Evolutionary conservation across 2,329 filamentous ascomycete species (phyloP), one percentile per base, ranked within the genome.

Genomic region (Ceratocystis colombiana): DNA sequence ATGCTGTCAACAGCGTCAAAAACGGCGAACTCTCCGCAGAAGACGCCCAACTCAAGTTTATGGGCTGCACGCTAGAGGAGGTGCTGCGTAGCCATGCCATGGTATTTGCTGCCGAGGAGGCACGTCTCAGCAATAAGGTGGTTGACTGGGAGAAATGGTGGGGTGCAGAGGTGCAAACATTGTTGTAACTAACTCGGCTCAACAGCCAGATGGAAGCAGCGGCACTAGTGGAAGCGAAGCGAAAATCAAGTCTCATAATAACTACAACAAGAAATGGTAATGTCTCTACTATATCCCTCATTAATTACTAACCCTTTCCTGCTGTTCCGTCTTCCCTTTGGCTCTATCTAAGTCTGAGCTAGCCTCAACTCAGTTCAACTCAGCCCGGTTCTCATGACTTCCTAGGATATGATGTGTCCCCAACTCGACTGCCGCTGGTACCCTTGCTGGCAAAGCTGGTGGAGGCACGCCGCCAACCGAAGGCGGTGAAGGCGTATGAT

Each of bases 31-130:
- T 86, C 83, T 76, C 78, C 33, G 87, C 88, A 0, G 77, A 81
- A 50, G 81, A 82, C 68, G 92, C 92, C 1, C 93, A 97, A 79
- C 79, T 80, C 67, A 79, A 85, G 72, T 84, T 87, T 73, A 79
- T 97, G 30, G 91, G 90, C 0, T 96, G 90, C 75, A 88, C 87
- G 12, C 77, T 96, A 6, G 90, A 96, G 66, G 94, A 97, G 72
- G 84, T 88, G 1, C 81, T 97, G n/a, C 81, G 88, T 62, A 96
- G 90, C 72, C 94, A 97, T 76, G 92, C 89, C 1, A 83, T 94
- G 76, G 93, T 96, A 0, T 99, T 96, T 78, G 92, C 90, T 28
- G 94, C 93, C 0, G 94, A 97, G 76, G 88, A 96, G 71, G 90
- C 93, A 4, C 83, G 93, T 71, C 79, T 78, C 62, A 80, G 81